Evolutionary conservation across 1,139 yeast species (phyloP).

Genomic region (Wickerhamomyces sp.): DNA sequence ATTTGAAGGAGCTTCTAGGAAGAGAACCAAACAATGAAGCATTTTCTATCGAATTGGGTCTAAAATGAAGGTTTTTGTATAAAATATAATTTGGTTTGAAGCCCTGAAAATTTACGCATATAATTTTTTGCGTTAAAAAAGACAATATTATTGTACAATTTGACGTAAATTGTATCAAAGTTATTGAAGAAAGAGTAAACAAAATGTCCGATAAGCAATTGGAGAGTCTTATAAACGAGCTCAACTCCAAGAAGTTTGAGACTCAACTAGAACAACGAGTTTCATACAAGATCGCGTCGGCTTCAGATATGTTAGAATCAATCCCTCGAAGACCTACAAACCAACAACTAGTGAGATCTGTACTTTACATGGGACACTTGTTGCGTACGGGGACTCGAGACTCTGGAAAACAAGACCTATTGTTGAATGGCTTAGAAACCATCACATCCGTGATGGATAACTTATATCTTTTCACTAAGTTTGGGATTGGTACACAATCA

Average conservation of each 20-base stretch:
- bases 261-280: neutral
- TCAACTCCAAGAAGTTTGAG: constrained; percentile 1
- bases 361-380: constrained; percentile 21
- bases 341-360: constrained; percentile 19
- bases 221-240: constrained; percentile 6
- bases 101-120: too few species aligned
- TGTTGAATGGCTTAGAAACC: constrained; percentile 20
- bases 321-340: constrained; percentile 7
- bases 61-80: constrained; percentile 3
- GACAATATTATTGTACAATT: neutral
- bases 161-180: neutral
- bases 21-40: constrained; percentile 72
- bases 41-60: constrained; percentile 60
- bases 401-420: constrained; percentile 5
- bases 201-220: constrained; percentile 6
- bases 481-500: constrained; percentile 19
- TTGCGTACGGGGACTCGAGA: constrained; percentile 6
- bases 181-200: too few species aligned
- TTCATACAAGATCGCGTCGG: constrained; percentile 4
- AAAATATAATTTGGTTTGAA: too few species aligned
- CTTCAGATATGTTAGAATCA: neutral
- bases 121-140: neutral
- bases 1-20: constrained; percentile 63
- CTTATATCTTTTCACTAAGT: constrained; percentile 18
- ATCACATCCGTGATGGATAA: constrained; percentile 23